Conservation (phyloP, 1,139 yeast genomes). For the Yamadazyma conglobata region DNA sequence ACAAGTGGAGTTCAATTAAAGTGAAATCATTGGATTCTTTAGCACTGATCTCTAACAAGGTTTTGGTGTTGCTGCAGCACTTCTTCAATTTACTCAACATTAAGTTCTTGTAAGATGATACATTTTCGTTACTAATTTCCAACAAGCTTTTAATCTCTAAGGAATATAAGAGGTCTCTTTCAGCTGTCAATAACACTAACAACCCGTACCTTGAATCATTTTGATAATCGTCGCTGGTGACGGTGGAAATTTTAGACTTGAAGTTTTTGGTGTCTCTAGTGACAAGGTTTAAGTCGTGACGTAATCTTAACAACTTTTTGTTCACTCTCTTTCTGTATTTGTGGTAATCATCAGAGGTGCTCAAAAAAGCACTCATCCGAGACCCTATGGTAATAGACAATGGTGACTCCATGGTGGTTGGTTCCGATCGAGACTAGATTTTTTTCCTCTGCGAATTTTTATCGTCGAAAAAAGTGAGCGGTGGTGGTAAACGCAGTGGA, state of each 20-base stretch:
- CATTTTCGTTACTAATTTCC: slow-evolving; percentile 48
- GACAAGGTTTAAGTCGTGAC: slow-evolving; percentile 54
- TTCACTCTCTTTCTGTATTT: slow-evolving; percentile 46
- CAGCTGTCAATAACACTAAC: slow-evolving; percentile 54
- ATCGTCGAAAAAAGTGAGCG: too few species aligned
- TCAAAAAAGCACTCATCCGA: slow-evolving; percentile 47
- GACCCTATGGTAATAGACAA: slow-evolving; percentile 44
- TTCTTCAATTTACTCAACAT: slow-evolving; percentile 67
- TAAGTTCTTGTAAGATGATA: slow-evolving; percentile 48
- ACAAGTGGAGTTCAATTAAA: slow-evolving; percentile 57
- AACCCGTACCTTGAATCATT: slow-evolving; percentile 45
- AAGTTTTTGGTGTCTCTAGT: slow-evolving; percentile 59
- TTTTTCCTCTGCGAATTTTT: too few species aligned
- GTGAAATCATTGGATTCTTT: slow-evolving; percentile 28
- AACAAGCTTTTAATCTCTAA: slow-evolving; percentile 57
- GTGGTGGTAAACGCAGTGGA: too few species aligned
- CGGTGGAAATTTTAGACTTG: slow-evolving; percentile 36
- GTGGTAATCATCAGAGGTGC: slow-evolving; percentile 48
- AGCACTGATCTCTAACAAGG: slow-evolving; percentile 40
- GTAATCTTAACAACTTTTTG: slow-evolving; percentile 51
- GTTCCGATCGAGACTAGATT: too few species aligned
- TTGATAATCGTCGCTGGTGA: slow-evolving; percentile 45
- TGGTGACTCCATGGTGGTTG: slow-evolving; percentile 30
- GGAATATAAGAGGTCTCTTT: slow-evolving; percentile 67
- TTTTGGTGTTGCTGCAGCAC: slow-evolving; percentile 46